Base-by-base conservation (phyloP, 164 flowering plant genomes). In the Litsea cubeba region DNA sequence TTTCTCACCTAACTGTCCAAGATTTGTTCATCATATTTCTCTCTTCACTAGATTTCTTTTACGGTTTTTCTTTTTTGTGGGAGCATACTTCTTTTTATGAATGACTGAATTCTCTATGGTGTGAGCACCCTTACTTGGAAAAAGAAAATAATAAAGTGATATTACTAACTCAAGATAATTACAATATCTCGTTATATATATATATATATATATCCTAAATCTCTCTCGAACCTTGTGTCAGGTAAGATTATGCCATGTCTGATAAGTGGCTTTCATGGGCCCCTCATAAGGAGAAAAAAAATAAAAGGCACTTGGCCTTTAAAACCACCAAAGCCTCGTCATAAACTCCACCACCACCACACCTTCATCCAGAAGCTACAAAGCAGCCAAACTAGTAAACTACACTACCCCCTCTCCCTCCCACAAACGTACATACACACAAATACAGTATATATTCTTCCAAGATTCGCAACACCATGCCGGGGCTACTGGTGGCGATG, bases 401-500 rank as follows among this genome's bases (percentile, higher is more conserved):
- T n/a, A 5, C 40, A 22, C 50, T 25, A 3, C 70, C 3, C 68
- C 62, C 18, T 15, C 58, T 15, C 18, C 20, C 18, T 51, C n/a
- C n/a, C 20, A 15, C n/a, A 12, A 12, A 14, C n/a, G n/a, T 4
- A 24, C 62, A 12, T 20, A 25, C 63, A 60, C 63, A 60, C 24
- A 60, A 60, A 20, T 18, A 60, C n/a, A 22, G 63, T 60, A 22
- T 60, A 60, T 60, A 60, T 60, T 22, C 23, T 22, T 6, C 63
- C 32, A 14, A 24, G 28, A 22, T 22, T 22, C 66, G 32, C 5
- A 12, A 32, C 3, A 50, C 28, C 70, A 85, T 85, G 89, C 68
- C 78, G 85, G 80, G 79, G 2, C 66, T 71, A 35, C 30, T 87
- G 73, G 82, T 71, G 1, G 30, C 74, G 1, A 40, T 84, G 68